Base-by-base conservation (phyloP, 2,329 filamentous ascomycete species). In the Xylaria sp. region DNA sequence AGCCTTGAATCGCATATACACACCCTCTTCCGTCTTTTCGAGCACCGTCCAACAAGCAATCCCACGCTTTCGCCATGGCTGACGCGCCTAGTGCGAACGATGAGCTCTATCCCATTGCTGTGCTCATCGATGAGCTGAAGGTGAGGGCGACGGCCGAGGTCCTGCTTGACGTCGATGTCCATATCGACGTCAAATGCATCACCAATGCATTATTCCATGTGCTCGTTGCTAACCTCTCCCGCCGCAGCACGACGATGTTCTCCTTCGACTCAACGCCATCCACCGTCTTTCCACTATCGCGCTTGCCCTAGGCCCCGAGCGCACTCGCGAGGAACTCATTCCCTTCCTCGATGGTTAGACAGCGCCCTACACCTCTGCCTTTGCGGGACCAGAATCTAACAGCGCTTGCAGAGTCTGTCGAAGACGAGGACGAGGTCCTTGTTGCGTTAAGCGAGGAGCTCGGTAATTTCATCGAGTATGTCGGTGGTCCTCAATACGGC, bases 91-190 rank as follows among this genome's bases (percentile, higher is more conserved):
- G 91, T 84, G 90, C 95, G 86, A 97, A 92, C 83, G 96, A 99
- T 85, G 97, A 98, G 91, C 94, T 99, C 80, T 99, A 98, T 84
- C 96, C 96, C 82, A 99, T 99, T 87, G 96, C 97, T 80, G 96
- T 99, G 76, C 91, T 99, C 84, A 99, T 99, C 84, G 96, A 99
- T 84, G 96, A 99, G 89, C 89, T 99, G 80, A 99, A 98, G 93
- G 94, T 97, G 89, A 72, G 75, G 74, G 73, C 75, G 73, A 74
- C 76, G 74, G 69, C 73, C 65, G 52, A 23, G 7, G 66, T 72
- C 65, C 62, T 58, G 28, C 31, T 55, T 50, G 66, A 66, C 63
- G 56, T 66, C 68, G 69, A 44, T 18, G 41, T 13, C 34, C 8
- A 37, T 37, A 37, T 44, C 41, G 41, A 44, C 15, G 12, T 44